Evolutionary conservation across 305 asterid species (phyloP), one percentile per base, ranked within the genome.

Genomic region (Nicotiana rustica): DNA sequence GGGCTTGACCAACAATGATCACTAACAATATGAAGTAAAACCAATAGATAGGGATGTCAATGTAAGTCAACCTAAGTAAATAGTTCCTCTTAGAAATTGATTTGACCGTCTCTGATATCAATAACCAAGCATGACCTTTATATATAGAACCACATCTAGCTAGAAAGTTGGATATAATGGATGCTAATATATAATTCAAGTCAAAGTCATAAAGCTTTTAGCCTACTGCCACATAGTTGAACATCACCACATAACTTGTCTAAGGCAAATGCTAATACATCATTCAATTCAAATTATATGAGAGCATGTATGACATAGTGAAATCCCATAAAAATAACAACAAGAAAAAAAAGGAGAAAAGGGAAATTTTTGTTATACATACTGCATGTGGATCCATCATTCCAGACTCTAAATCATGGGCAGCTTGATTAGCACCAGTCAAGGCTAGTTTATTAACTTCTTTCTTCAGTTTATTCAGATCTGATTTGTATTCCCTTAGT

Each of bases 401-500:
- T 86, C 97, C 98, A 87, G 93, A 88, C 88, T 94, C 98, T 82
- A 94, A 86, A 56, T 89, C 97, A 67, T 88, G 90, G n/a, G 89
- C 86, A 76, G 89, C 84, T 83, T 89, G 93, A 77, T 75, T 81
- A 78, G 91, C 87, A 79, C 85, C 85, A 80, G 90, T 90, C 80
- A 83, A 79, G 2, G 92, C 84, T 66, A 93, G 82, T 87, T 92
- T 93, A 85, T 94, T 94, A 81, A 91, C 93, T 82, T 94, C 97
- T 88, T 88, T 92, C 90, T 93, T 96, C 93, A 96, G 85, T 88
- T 92, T 94, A 87, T 84, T 96, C 73, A 96, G 90, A 87, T 94
- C 99, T 81, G 99, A 87, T 88, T 96, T 96, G 84, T 96, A 94
- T 87, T 93, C 99, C 87, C 98, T 91, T 61, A 96, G 89, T 92